Percentiles rank a stretch among this genome's conserved stretches.
Conservation (phyloP, 2,329 filamentous ascomycete genomes). For the Fusarium xylarioides region DNA sequence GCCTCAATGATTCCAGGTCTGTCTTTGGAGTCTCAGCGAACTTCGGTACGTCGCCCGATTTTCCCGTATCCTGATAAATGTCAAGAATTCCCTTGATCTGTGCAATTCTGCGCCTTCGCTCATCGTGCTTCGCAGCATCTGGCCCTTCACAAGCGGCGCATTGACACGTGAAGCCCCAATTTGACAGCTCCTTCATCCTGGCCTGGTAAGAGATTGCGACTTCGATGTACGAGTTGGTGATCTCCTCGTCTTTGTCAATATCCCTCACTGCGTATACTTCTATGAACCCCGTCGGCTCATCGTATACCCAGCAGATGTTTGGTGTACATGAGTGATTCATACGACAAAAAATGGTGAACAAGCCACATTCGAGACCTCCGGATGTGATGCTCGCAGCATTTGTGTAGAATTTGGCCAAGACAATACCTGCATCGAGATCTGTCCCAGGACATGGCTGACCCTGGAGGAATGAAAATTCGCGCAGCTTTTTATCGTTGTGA, state of each 20-base stretch:
- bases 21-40: conserved; percentile 10
- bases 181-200: not conserved
- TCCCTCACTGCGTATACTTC: conserved; percentile 8
- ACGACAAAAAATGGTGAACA: conserved; percentile 12
- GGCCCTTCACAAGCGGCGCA: not conserved
- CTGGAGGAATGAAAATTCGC: conserved; percentile 13
- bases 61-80: not conserved
- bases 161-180: conserved; percentile 2
- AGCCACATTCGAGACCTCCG: not conserved
- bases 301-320: conserved; percentile 13
- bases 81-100: conserved; percentile 12
- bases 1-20: not conserved
- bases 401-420: conserved; percentile 20
- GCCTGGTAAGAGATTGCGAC: not conserved
- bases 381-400: conserved; percentile 12
- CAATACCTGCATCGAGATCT: not conserved
- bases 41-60: not conserved
- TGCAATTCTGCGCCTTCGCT: conserved; percentile 9
- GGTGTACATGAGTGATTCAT: conserved; percentile 24
- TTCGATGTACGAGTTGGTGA: conserved; percentile 20
- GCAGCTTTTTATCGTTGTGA: conserved; percentile 11
- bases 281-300: conserved; percentile 5
- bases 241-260: not conserved
- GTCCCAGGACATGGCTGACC: not conserved
- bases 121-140: not conserved